Percentiles rank a stretch among this genome's conserved stretches.
phyloP scores from a whole-genome alignment of 805 yeast species.

The Barnettozyma sp. region DNA sequence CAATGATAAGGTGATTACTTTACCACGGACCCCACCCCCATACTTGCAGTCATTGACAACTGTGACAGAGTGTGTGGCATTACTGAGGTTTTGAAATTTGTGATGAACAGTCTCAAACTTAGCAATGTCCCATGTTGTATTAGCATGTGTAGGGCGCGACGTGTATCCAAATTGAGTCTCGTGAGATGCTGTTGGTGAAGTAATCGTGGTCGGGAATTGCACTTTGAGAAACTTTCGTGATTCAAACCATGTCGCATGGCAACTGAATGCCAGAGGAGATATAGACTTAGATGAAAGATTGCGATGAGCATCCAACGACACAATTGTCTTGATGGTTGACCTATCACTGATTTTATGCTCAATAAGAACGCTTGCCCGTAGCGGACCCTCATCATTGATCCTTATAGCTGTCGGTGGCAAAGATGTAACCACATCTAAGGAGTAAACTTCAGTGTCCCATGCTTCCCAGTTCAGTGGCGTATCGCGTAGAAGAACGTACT shows the following conservation, averaged over 20 bases:
- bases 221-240: constrained; percentile 84
- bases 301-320: constrained; percentile 72
- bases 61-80: constrained; percentile 79
- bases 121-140: constrained; percentile 94
- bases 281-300: too few relatives aligned
- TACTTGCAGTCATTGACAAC: constrained; percentile 79
- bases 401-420: constrained; percentile 3
- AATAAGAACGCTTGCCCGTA: constrained; percentile 57
- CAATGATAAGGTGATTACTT: constrained; percentile 76
- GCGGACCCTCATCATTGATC: constrained; percentile 43
- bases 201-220: constrained; percentile 86
- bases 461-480: constrained; percentile 90
- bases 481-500: constrained; percentile 77
- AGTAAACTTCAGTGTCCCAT: constrained; percentile 94
- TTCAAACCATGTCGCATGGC: constrained; percentile 80
- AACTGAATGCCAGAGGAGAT: constrained; percentile 41
- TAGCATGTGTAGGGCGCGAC: constrained; percentile 87
- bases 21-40: constrained; percentile 94
- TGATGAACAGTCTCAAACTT: constrained; percentile 95
- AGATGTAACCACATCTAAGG: constrained; percentile 57
- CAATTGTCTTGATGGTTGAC: constrained; percentile 57
- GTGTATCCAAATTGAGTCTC: constrained; percentile 95
- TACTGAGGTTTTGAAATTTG: constrained; percentile 88
- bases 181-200: constrained; percentile 70
- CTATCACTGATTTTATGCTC: constrained; percentile 49